phyloP scores from a whole-genome alignment of 345 rosid species.

The Turritis glabra region DNA sequence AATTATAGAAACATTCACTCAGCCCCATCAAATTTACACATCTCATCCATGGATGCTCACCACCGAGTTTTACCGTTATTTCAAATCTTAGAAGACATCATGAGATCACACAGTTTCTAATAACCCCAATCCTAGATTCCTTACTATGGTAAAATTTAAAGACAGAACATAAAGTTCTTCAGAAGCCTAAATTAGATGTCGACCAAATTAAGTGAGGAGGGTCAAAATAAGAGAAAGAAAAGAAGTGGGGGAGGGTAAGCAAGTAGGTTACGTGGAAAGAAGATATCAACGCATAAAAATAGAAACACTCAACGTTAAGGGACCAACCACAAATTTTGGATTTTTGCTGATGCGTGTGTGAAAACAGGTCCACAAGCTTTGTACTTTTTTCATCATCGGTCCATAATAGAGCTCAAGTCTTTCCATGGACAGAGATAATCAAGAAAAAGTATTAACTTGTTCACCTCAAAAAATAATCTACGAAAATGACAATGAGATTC shows the following conservation, averaged over 20 bases:
- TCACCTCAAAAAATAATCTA: not conserved
- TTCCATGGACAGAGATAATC: slow-evolving; percentile 9
- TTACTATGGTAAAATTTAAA: not conserved
- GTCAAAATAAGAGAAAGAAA: not conserved
- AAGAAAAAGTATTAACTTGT: not conserved
- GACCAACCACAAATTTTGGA: slow-evolving; percentile 29
- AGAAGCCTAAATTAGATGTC: not conserved
- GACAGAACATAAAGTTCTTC: not conserved
- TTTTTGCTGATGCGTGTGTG: slow-evolving; percentile 29
- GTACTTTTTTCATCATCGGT: slow-evolving; percentile 25
- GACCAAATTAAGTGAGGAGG: not conserved
- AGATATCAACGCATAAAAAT: slow-evolving; percentile 26
- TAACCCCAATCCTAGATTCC: not conserved
- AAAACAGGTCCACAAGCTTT: slow-evolving; percentile 27
- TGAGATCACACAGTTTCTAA: not conserved
- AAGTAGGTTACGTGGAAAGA: slow-evolving; percentile 32
- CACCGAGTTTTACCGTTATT: not conserved
- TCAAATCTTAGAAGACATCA: not conserved
- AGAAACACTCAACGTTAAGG: slow-evolving; percentile 7
- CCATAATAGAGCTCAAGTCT: slow-evolving; percentile 23
- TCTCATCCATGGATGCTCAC: not conserved
- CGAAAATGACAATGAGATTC: slow-evolving; percentile 14
- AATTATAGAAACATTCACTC: not conserved
- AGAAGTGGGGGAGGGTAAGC: not conserved
- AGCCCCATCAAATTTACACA: not conserved